Evolutionary conservation across 805 yeast genomes (phyloP), one percentile per base, ranked within the genome.

Genomic region (Barnettozyma sucrosica): DNA sequence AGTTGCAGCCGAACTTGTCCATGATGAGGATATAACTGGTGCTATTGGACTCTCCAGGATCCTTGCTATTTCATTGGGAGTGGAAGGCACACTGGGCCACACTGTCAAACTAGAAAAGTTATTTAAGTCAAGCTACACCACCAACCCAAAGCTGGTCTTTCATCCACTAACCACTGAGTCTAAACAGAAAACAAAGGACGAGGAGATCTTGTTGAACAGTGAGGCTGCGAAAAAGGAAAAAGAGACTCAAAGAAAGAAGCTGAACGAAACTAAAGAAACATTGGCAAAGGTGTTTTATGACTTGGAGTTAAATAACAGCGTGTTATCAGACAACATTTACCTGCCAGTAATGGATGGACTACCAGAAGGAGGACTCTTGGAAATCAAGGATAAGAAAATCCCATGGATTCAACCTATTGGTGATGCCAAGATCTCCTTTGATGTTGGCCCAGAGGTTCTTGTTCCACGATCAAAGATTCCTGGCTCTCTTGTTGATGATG

Each of bases 291-390:
- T 51, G 42, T 47, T 51, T 28, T 11, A 51, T 43, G 54, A 50
- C 0, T 14, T 57, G 4, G 57, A 56, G 0, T 42, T 51, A 10
- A 47, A 54, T 5, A 51, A 57, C 20, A 58, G 70, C 2, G 71
- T 78, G 3, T 55, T 81, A 36, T 76, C 89, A 0, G 75, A 76
- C 49, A 68, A 66, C 24, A 58, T 72, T 45, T 77, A 75, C 51
- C 53, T 85, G 1, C 89, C 90, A 1, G 57, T 63, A 0, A 62
- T 77, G 2, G 71, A 77, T 4, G 60, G 61, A 0, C 60, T 84
- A 18, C 83, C 86, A 0, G 52, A 67, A 37, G 93, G 95, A 13
- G 90, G 85, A 0, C 45, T 77, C 7, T 44, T 85, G 23, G 77
- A 72, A 46, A 69, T 82, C 53, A 77, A 75, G 44, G 56, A 52